Base-by-base conservation (phyloP, 2,329 filamentous ascomycete species). In the Emergomyces africanus region DNA sequence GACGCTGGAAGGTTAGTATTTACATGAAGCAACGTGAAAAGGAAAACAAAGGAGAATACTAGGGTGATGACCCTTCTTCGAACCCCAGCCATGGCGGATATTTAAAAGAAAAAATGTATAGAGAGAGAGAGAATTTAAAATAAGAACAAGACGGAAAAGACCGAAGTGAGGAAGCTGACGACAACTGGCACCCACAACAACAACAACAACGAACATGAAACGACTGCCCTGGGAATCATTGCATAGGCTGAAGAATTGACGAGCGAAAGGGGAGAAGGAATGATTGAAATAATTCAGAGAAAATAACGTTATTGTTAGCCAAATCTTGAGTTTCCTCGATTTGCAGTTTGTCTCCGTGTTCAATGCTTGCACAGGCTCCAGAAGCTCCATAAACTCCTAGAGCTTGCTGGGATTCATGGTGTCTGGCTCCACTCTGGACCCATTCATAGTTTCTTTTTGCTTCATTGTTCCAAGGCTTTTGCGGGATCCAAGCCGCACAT, bases 21-120 rank as follows among this genome's bases (percentile, higher is more conserved):
- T 35, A 63, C 37, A 30, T 59, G 33, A 33, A 50, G 46, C 4
- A 59, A 60, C 44, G 37, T 39, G 53, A 54, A 60, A 59, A 44
- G 58, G 57, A 55, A 62, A 56, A 54, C 44, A 54, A 39, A 60
- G 25, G 60, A 60, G 20, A 63, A 20, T 12, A 61, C 5, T 35
- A 63, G 15, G 12, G 58, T 35, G 28, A 61, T 15, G 37, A 61
- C 55, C 54, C 59, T 61, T 62, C 63, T 61, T 60, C 60, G 57
- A 25, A 50, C 35, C 28, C 60, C 51, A 28, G 60, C 59, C 54
- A 60, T 60, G 39, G 25, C 30, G 37, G 23, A 50, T 18, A 25
- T 23, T 35, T 41, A 25, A 57, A 54, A 57, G 25, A 20, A 42
- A 15, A 42, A 54, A 44, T n/a, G n/a, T n/a, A 30, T 30, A 30